Percentiles rank a stretch among this genome's conserved stretches.
phyloP scores from a whole-genome alignment of 306 rosid species.

The Oemleria cerasiformis region DNA sequence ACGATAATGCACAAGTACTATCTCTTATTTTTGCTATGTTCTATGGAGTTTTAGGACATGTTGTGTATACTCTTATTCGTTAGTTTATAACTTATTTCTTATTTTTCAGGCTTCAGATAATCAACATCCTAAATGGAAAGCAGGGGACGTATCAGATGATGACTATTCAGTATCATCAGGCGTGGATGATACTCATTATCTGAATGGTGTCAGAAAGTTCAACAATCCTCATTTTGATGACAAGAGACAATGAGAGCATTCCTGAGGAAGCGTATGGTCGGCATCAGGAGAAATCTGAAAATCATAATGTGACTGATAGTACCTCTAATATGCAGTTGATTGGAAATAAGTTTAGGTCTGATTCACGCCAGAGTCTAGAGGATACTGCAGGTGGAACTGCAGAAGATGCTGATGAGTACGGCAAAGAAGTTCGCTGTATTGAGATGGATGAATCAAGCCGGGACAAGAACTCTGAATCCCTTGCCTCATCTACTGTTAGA shows the following conservation, averaged over 20 bases:
- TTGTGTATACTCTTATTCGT: constrained; percentile 7
- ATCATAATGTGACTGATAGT: too few relatives aligned
- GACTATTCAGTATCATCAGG: constrained; percentile 70
- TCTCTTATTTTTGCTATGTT: constrained; percentile 4
- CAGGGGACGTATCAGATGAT: constrained; percentile 58
- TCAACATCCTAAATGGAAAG: constrained; percentile 44
- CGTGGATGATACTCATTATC: constrained; percentile 41
- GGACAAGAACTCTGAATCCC: constrained; percentile 38
- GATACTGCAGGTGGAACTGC: constrained; percentile 24
- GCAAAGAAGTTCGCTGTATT: constrained; percentile 88
- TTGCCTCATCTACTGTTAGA: constrained; percentile 31
- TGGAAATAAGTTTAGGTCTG: constrained; percentile 12
- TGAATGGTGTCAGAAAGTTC: constrained; percentile 44
- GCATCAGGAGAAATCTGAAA: not conserved
- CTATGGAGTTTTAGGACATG: constrained; percentile 18
- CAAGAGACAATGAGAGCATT: constrained; percentile 41
- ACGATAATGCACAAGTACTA: constrained; percentile 60
- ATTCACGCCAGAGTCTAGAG: constrained; percentile 30
- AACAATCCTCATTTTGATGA: constrained; percentile 60
- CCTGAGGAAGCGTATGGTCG: constrained; percentile 19
- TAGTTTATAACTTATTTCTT: constrained; percentile 18
- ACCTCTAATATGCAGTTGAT: not conserved
- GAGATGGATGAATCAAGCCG: constrained; percentile 61
- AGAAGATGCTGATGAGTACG: constrained; percentile 57
- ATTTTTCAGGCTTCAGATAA: constrained; percentile 32